Base-by-base conservation (phyloP, 2,329 filamentous ascomycete genomes). In the Neocatenulostroma microsporum region DNA sequence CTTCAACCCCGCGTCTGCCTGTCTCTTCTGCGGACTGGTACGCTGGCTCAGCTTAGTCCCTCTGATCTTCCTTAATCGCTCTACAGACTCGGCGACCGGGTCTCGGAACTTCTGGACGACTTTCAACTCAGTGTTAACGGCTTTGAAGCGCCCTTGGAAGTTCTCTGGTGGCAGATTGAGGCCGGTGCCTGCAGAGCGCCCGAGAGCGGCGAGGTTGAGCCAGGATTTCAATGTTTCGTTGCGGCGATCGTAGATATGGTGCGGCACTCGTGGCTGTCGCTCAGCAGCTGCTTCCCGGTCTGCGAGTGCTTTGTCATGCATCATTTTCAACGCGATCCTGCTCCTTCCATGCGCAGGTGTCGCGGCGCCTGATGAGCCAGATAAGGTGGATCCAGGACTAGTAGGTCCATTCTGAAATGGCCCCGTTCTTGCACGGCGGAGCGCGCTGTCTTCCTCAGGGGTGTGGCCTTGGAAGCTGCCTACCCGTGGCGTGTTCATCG, bases 91-190 rank as follows among this genome's bases (percentile, higher is more conserved):
- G n/a, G 46, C 47, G 26, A 55, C 44, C 0, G 56, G 56, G 36
- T 57, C 51, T 14, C 53, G 54, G 38, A 54, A 58, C 31, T 53
- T 53, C 39, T 57, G 51, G 28, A 57, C 56, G 11, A 58, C 53
- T 32, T 48, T 46, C 23, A 58, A 38, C 40, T 58, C 56, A 5
- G 49, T 54, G 39, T 57, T 54, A 17, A 57, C 47, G 20, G 54
- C 56, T 32, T 53, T 49, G 44, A 58, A 58, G 25, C 56, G 45
- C 20, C 56, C 56, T 36, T 57, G 54, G 42, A 58, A 58, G 15
- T 55, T 50, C 33, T 56, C 55, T 7, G 56, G 51, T 11, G 54
- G 51, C 27, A 57, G 42, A 28, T 38, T 28, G 21, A 14, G 8
- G 21, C 25, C 21, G 21, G 20, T 15, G 12, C 25, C 10, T 20